phyloP scores from a whole-genome alignment of 1,284 basidiomycete species.

The Cryptococcus sp. region DNA sequence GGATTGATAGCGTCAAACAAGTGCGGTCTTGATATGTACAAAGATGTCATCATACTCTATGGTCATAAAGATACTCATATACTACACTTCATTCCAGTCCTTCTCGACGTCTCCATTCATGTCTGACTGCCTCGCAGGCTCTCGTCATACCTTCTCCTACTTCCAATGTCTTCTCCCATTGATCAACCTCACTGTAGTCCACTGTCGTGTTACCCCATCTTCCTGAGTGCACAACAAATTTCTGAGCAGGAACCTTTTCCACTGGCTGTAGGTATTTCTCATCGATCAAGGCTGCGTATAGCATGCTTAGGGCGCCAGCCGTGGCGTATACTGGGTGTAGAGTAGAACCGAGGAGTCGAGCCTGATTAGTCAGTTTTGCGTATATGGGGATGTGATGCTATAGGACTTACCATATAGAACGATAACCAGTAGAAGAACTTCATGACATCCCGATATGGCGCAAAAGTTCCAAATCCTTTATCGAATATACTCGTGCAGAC shows the following conservation, averaged over 20 bases:
- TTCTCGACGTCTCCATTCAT: conserved; percentile 25
- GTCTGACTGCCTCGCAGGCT: conserved; percentile 28
- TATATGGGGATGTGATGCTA: not conserved
- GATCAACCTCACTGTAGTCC: conserved; percentile 36
- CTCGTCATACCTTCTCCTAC: conserved; percentile 19
- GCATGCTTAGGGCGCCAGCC: conserved; percentile 30
- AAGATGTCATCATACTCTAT: no score
- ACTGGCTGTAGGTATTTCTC: conserved; percentile 23
- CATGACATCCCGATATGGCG: conserved; percentile 54
- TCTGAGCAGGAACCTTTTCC: conserved; percentile 24
- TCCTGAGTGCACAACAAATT: conserved; percentile 20
- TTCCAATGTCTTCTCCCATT: conserved; percentile 28
- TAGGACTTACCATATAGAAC: conserved; percentile 64
- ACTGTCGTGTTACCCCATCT: conserved; percentile 24
- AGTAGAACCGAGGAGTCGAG: conserved; percentile 33
- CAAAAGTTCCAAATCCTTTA: conserved; percentile 26
- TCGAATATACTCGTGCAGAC: conserved; percentile 62
- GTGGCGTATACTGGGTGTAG: conserved; percentile 34
- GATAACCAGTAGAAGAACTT: conserved; percentile 56
- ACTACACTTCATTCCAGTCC: conserved; percentile 11
- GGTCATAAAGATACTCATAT: no score
- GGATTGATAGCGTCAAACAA: no score
- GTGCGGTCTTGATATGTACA: no score
- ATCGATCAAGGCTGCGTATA: conserved; percentile 37
- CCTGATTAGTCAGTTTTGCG: conserved; percentile 2